Percentiles rank a stretch among this genome's conserved stretches.
These are phyloP conservation scores for Arthrobotrys pseudoclavata DNA, from an alignment of 2,329 filamentous ascomycete species.

Conservation along the genomic window DNA sequence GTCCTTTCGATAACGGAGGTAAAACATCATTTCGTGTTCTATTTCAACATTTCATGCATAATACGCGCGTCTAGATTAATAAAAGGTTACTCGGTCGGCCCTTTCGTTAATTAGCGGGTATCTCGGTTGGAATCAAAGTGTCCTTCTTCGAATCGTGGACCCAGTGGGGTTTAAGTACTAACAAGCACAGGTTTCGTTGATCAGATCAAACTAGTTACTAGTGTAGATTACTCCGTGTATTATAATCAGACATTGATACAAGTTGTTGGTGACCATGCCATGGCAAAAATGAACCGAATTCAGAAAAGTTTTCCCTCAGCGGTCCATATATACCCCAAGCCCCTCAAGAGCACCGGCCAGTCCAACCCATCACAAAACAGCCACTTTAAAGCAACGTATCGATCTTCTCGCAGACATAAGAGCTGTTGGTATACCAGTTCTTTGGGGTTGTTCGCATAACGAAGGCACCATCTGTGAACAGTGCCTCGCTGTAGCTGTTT, in stretches of 20 bases:
- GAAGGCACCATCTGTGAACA: conserved; percentile 39
- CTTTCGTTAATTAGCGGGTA: conserved; percentile 4
- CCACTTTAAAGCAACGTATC: conserved; percentile 41
- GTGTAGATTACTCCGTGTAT: neutral
- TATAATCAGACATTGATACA: conserved; percentile 6
- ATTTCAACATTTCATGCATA: conserved; percentile 14
- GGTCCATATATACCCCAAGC: conserved; percentile 4
- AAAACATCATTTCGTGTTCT: conserved; percentile 5
- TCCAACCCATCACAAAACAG: neutral
- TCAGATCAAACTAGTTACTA: neutral
- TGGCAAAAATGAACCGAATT: conserved; percentile 2
- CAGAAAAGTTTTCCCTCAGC: conserved; percentile 5
- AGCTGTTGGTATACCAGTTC: conserved; percentile 45
- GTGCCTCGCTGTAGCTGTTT: conserved; percentile 35
- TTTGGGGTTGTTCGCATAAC: conserved; percentile 41
- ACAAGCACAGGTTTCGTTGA: neutral
- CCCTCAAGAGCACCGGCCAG: neutral
- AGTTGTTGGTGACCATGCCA: neutral
- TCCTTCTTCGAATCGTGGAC: neutral
- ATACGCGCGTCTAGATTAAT: neutral
- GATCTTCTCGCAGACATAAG: conserved; percentile 36
- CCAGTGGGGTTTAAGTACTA: neutral
- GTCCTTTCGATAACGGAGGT: conserved; percentile 9
- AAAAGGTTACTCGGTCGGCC: neutral
- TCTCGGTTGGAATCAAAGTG: conserved; percentile 3